Evolutionary conservation across 2,329 filamentous ascomycete genomes (phyloP), one percentile per base, ranked within the genome.

Genomic region (Aspergillus sp.): DNA sequence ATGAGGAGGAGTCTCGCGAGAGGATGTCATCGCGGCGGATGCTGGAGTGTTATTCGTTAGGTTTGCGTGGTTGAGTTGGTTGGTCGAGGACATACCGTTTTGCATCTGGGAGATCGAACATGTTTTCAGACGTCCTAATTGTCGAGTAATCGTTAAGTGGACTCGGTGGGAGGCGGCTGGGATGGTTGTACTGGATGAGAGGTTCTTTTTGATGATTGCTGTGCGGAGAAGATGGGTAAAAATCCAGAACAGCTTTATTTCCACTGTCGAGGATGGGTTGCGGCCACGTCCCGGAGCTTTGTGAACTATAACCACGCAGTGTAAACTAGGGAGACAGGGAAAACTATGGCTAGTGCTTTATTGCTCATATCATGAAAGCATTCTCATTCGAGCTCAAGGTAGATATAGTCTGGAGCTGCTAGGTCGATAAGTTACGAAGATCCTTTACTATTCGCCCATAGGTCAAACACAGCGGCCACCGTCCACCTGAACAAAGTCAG

Each of bases 41-140:
- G 45, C 76, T 78, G 61, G 63, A 52, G 66, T 48, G 15, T 52
- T 2, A 45, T 25, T 30, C 9, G 28, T 23, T 19, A 13, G 34
- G 17, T 46, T 46, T 25, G 54, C 34, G 4, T 17, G 43, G 25
- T 41, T 41, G 48, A 2, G 46, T 13, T 34, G 30, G 38, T 52
- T 17, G 23, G 25, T 51, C 52, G 47, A 34, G 17, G 47, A 62
- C 68, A 50, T 68, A 78, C 76, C 74, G 71, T 67, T 77, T 78
- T 17, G 75, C 74, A 52, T 72, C 64, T 45, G 76, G 74, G 45
- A 76, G 61, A 47, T 76, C 75, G 54, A 78, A 77, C 76, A 78
- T 78, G 43, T 19, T 61, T 50, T 28, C 13, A 23, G 28, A n/a
- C 19, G 25, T 25, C 34, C 15, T 15, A 41, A 41, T 13, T 5